Percentiles rank a stretch among this genome's conserved stretches.
Evolutionary conservation across 257 asterid genomes (phyloP).

Genomic region (Verbascum thapsus): DNA sequence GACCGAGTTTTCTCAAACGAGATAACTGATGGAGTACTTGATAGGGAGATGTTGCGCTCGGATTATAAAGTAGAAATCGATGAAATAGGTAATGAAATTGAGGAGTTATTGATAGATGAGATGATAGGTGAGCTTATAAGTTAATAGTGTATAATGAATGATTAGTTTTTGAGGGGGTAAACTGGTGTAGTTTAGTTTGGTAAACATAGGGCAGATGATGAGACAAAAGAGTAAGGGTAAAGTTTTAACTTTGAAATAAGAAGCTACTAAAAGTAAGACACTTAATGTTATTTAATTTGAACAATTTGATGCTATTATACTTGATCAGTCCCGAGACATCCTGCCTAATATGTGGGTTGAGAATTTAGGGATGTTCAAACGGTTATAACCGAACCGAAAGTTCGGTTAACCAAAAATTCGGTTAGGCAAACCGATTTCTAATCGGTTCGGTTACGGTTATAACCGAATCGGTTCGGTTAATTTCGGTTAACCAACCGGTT

Average conservation of each 20-base stretch:
- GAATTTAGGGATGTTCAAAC: too few relatives aligned
- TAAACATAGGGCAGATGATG: slow-evolving; percentile 14
- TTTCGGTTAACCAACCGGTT: too few relatives aligned
- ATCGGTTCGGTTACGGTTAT: too few relatives aligned
- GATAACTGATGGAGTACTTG: slow-evolving; percentile 36
- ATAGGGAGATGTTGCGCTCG: slow-evolving; percentile 41
- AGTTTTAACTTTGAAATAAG: not conserved
- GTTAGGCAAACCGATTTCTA: too few relatives aligned
- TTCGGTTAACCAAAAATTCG: too few relatives aligned
- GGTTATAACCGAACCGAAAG: too few relatives aligned
- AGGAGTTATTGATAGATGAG: slow-evolving; percentile 36
- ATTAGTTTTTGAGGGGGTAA: slow-evolving; percentile 11
- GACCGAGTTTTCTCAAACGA: slow-evolving; percentile 35
- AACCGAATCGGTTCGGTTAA: too few relatives aligned
- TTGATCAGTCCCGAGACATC: too few relatives aligned
- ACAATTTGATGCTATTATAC: not conserved
- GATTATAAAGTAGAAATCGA: slow-evolving; percentile 29
- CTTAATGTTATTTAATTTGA: not conserved
- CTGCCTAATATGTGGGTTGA: too few relatives aligned
- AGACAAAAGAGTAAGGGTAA: not conserved
- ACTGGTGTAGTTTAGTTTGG: slow-evolving; percentile 23
- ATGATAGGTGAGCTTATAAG: slow-evolving; percentile 36
- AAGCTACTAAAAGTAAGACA: not conserved
- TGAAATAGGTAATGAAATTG: slow-evolving; percentile 28
- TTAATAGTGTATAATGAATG: slow-evolving; percentile 14